Conservation (phyloP, 2,329 filamentous ascomycete species). For the Cercospora berteroae region DNA sequence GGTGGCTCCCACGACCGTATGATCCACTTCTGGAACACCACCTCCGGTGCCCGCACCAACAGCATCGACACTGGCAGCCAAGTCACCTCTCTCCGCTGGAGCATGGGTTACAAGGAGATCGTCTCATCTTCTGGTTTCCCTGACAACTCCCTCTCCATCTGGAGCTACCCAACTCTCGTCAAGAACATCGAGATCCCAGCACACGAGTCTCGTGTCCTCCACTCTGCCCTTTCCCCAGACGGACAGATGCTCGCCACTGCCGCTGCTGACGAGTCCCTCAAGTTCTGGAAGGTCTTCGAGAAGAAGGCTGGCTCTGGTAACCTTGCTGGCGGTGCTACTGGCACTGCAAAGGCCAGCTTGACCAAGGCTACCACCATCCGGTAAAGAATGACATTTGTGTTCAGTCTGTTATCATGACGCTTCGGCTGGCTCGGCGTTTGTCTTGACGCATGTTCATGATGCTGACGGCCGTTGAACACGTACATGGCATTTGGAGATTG, state of each 20-base stretch:
- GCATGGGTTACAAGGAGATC: conserved; percentile 94
- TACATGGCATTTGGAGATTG: neutral
- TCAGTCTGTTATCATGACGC: neutral
- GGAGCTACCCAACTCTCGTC: conserved; percentile 96
- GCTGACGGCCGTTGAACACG: conserved; percentile 2
- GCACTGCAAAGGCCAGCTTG: conserved; percentile 74
- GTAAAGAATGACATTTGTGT: conserved; percentile 17
- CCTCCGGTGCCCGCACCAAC: conserved; percentile 94
- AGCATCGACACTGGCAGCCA: conserved; percentile 98
- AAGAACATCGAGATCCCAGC: conserved; percentile 98
- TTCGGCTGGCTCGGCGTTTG: neutral
- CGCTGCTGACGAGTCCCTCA: conserved; percentile 92
- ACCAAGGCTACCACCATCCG: conserved; percentile 83
- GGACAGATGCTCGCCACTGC: conserved; percentile 97
- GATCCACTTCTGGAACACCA: conserved; percentile 99
- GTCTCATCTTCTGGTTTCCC: conserved; percentile 97
- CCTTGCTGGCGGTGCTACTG: conserved; percentile 62
- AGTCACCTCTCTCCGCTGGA: conserved; percentile 95
- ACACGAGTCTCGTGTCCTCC: conserved; percentile 92
- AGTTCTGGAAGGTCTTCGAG: conserved; percentile 99
- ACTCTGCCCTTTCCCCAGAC: conserved; percentile 95
- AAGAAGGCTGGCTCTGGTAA: conserved; percentile 82
- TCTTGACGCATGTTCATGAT: neutral
- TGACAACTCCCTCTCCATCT: conserved; percentile 98
- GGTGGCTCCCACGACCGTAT: conserved; percentile 95